Evolutionary conservation across 441 rosid genomes (phyloP), one percentile per base, ranked within the genome.

Genomic region (Kokia cookei): DNA sequence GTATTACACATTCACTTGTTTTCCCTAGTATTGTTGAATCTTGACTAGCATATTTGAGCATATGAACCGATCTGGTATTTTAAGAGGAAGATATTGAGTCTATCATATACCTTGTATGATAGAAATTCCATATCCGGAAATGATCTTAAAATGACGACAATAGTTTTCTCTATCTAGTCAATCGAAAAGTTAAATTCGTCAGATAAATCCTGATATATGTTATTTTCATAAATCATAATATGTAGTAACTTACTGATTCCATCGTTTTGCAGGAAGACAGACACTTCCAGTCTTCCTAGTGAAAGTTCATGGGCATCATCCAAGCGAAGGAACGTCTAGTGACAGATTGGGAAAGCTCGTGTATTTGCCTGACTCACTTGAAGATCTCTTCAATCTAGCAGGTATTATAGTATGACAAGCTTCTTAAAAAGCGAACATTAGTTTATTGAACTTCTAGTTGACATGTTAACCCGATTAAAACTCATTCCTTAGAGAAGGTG

Each of bases 341-440:
- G 84, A 81, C 72, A 35, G 48, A 14, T 69, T n/a, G 3, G 96
- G 96, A 48, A 91, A 87, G 86, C 87, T 93, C 76, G 77, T 92
- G 78, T 72, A 84, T 84, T 84, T 93, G 75, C 94, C 96, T 9
- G 78, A 85, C 51, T 80, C 96, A 59, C 79, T 86, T 29, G 85
- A 88, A 68, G 93, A 85, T 40, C 97, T 96, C 29, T 79, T 89
- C 77, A 78, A 71, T 75, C 26, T 91, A 82, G 93, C 98, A 82
- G 97, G 97, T 91, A 84, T 51, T 14, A 3, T 53, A 58, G 22
- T 42, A 68, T 42, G 40, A 37, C 22, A 53, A 51, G 77, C 79
- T 85, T 76, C 80, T 60, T 3, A 29, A 26, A 47, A 48, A 3
- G 71, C 32, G 12, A 40, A 19, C 12, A 24, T 14, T 12, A 0